phyloP scores from a whole-genome alignment of 2,329 filamentous ascomycete species.

The Aureobasidium vineae region DNA sequence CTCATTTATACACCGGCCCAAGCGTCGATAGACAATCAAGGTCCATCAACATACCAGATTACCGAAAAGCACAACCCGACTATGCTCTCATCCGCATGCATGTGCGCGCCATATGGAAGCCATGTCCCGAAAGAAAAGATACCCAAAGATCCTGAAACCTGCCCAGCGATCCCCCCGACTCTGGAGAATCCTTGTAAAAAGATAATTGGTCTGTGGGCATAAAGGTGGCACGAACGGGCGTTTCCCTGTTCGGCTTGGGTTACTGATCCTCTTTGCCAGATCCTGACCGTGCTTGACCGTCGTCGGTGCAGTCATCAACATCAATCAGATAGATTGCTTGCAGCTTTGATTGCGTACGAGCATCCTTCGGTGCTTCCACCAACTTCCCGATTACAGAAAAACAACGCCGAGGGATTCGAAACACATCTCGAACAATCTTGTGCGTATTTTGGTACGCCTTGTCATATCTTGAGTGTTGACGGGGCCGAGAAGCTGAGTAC shows the following conservation, averaged over 20 bases:
- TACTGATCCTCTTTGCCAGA: neutral
- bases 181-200: neutral
- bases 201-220: neutral
- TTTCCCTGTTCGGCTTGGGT: constrained; percentile 7
- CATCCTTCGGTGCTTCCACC: neutral
- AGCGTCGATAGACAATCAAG: neutral
- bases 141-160: constrained; percentile 22
- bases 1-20: neutral
- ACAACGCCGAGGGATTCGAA: neutral
- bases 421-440: constrained; percentile 5
- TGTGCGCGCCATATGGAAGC: neutral
- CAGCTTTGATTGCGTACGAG: constrained; percentile 18
- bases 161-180: neutral
- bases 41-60: neutral
- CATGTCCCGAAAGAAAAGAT: neutral
- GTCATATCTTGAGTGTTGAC: neutral
- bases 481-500: neutral
- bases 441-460: neutral
- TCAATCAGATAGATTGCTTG: constrained; percentile 17
- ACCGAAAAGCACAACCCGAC: neutral
- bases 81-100: constrained; percentile 3
- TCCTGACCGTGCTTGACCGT: neutral
- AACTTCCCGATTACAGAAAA: neutral
- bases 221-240: constrained; percentile 15
- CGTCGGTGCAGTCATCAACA: neutral